phyloP scores from a whole-genome alignment of 2,329 filamentous ascomycete genomes.

The Venturia asperata region DNA sequence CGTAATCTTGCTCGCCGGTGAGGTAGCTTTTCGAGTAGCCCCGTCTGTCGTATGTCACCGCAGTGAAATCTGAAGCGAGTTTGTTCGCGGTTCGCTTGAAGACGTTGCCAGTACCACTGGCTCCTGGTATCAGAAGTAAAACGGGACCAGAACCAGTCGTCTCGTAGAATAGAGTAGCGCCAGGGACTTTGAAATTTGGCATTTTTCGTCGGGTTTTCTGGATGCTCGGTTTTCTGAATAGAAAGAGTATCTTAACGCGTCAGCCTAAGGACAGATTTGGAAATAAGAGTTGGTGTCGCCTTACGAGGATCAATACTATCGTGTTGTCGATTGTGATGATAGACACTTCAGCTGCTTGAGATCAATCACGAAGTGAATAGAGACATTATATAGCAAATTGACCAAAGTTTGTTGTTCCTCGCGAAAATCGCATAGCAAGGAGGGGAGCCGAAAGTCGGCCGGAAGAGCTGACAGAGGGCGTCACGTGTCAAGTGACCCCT shows the following conservation, averaged over 20 bases:
- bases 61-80: slow-evolving; percentile 26
- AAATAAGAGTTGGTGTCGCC: background rate
- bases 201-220: background rate
- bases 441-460: background rate
- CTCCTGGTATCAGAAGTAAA: slow-evolving; percentile 30
- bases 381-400: background rate
- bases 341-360: background rate
- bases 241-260: background rate
- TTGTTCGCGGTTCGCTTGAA: slow-evolving; percentile 24
- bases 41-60: slow-evolving; percentile 29
- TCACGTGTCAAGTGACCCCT: no score
- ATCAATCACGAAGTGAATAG: no score
- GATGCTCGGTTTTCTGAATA: background rate
- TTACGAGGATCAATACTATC: no score
- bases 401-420: background rate
- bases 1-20: slow-evolving; percentile 25
- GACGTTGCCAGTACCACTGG: slow-evolving; percentile 26
- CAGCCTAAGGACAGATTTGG: background rate
- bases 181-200: slow-evolving; percentile 24
- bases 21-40: slow-evolving; percentile 25
- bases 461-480: no score
- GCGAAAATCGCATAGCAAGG: background rate
- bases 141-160: slow-evolving; percentile 27
- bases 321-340: background rate
- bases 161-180: slow-evolving; percentile 29